Evolutionary conservation across 75 land plant species (phyloP), one percentile per base, ranked within the genome.

Genomic region (Pinus taeda): DNA sequence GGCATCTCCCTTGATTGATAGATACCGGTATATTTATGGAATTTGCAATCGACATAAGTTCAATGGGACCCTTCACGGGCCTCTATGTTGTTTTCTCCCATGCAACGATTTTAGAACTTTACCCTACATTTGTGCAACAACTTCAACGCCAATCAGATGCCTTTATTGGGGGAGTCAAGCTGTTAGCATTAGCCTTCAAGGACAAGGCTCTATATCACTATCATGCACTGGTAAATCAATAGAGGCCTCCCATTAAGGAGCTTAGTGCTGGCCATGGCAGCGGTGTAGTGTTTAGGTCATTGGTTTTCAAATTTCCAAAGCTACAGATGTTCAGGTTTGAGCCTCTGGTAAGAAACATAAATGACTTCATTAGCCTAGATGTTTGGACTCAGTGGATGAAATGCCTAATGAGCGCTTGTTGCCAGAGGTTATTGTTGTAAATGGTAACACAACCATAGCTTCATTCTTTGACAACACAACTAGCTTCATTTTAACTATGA

Each of bases 331-430:
- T 67, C 45, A 69, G 73, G 3, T 12, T 85, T 4, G 86, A 84
- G 20, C 56, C 77, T 11, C 76, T 37, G 22, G 72, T 60, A 21
- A 78, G 67, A 0, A 39, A 39, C 42, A 39, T 39, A 0, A 39
- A 39, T 39, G 42, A 39, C 42, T 22, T 74, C 82, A 26, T 63
- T 9, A 81, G 71, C 13, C 80, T 79, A 37, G 83, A 83, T 74
- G 88, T 83, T 74, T 79, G 83, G 18, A 87, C 81, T 55, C 85
- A 88, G 79, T 88, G 93, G 91, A 85, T 88, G 88, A 89, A 87
- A 15, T 81, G 80, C 74, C 58, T 87, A 57, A 88, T 91, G 75
- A 75, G 17, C 42, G 77, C 11, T 53, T 73, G 57, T 26, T n/a
- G 6, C 17, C 30, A 12, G 71, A 67, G 1, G 17, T 15, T 5